Conservation (phyloP, 108 stramenopile species). For the Nitzschia sp. region DNA sequence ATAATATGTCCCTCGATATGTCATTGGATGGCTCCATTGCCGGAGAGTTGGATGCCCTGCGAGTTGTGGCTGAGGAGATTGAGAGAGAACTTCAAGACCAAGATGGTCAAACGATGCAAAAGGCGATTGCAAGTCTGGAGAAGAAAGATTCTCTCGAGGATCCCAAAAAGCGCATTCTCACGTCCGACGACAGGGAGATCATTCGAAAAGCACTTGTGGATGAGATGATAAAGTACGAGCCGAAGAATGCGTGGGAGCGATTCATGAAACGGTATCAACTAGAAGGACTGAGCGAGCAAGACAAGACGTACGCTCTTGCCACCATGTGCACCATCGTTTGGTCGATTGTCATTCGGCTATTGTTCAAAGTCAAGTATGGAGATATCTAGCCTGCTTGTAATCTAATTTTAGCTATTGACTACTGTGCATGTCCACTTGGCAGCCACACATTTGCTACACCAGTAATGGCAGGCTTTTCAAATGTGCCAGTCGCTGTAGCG, state of each 20-base stretch:
- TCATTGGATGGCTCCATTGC: constrained; percentile 19
- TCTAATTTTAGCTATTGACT: neutral
- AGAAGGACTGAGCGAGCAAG: constrained; percentile 8
- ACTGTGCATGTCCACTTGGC: constrained; percentile 18
- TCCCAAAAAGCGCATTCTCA: constrained; percentile 9
- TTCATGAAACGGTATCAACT: constrained; percentile 15
- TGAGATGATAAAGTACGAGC: constrained; percentile 10
- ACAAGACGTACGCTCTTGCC: constrained; percentile 13
- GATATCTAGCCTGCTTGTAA: constrained; percentile 3
- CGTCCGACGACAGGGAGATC: constrained; percentile 14
- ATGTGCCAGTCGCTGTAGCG: neutral
- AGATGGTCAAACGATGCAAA: constrained; percentile 1
- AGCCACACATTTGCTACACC: constrained; percentile 39
- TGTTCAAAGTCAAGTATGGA: constrained; percentile 17
- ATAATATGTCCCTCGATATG: neutral
- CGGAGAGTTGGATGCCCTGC: constrained; percentile 2
- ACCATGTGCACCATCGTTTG: constrained; percentile 16
- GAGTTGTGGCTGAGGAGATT: constrained; percentile 9
- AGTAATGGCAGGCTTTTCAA: neutral
- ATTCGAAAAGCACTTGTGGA: constrained; percentile 12
- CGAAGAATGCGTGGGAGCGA: constrained; percentile 15
- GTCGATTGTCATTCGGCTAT: constrained; percentile 9
- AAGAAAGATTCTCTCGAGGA: constrained; percentile 1
- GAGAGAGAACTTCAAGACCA: constrained; percentile 15
- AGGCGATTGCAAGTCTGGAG: constrained; percentile 3